Evolutionary conservation across 805 yeast species (phyloP), one percentile per base, ranked within the genome.

Genomic region (Kluyveromyces wickerhamii): DNA sequence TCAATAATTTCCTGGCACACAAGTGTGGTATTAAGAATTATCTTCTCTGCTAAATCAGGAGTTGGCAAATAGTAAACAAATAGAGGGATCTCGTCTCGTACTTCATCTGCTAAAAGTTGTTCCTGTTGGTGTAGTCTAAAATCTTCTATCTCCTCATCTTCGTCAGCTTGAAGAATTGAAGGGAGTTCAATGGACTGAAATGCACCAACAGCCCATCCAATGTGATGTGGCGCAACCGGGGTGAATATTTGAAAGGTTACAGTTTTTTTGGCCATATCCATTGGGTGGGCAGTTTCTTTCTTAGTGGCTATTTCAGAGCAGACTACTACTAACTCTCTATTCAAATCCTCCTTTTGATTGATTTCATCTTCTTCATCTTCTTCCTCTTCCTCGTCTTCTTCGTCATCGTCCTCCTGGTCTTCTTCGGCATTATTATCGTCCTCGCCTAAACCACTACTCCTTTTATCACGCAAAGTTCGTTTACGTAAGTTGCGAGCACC

Each of bases 191-290:
- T 19, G 60, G 72, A 72, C 27, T 78, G 77, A 54, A 89, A 92
- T 2, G 95, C 79, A 0, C 97, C 98, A 4, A 87, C 73, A 0
- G 95, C 88, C 79, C 94, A 92, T 0, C 97, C 97, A 14, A 92
- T 67, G 57, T 89, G 96, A 46, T 88, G 96, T 1, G 98, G 85
- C 23, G 94, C 79, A 1, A 86, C 81, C 1, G 97, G 95, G 36
- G 79, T 83, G 51, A 78, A 79, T 7, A 84, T 63, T 11, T 79
- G 75, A 66, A 78, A 89, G 14, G 76, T 67, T 32, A 74, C 86
- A 1, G 79, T 67, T 47, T 87, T 89, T 51, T 85, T 85, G 4
- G 80, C 67, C 22, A 72, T 54, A 54, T 87, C 94, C 4, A 74
- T 65, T 0, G 87, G 78, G 49, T 87, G 95, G 0, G 89, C 81